phyloP scores from a whole-genome alignment of 352 stramenopile species.

The Poterioochromonas sp. region DNA sequence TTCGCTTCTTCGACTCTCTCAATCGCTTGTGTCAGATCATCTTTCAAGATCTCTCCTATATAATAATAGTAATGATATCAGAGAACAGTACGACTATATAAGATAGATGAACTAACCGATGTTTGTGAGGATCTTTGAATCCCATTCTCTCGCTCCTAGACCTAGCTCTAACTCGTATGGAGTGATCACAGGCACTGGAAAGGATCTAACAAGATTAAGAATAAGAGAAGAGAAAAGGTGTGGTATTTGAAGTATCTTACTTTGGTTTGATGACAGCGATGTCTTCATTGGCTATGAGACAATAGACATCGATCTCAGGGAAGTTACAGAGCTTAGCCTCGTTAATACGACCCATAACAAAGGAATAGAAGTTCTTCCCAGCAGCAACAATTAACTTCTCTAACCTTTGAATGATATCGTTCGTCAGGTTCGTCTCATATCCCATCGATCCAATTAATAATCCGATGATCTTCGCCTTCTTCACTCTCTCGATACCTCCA shows the following conservation, averaged over 20 bases:
- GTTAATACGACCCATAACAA: slow-evolving; percentile 24
- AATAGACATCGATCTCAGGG: slow-evolving; percentile 19
- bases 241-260: not conserved
- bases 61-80: too few species aligned
- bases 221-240: not conserved
- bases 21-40: not conserved
- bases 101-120: not conserved
- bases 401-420: not conserved
- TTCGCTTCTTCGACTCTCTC: not conserved
- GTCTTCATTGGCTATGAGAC: not conserved
- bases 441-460: slow-evolving; percentile 19
- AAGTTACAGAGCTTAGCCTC: slow-evolving; percentile 26
- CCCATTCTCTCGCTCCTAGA: slow-evolving; percentile 17
- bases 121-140: not conserved
- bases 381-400: not conserved
- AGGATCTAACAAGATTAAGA: not conserved
- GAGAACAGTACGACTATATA: too few species aligned
- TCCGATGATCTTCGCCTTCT: slow-evolving; percentile 2
- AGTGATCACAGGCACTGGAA: slow-evolving; percentile 2
- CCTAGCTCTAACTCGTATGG: slow-evolving; percentile 26
- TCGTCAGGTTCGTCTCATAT: not conserved
- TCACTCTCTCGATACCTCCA: not conserved
- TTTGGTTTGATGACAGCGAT: not conserved
- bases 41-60: not conserved
- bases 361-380: slow-evolving; percentile 7